These are phyloP conservation scores for Colletotrichum lupini DNA, from an alignment of 2,329 filamentous ascomycete genomes.

Conservation along the genomic window DNA sequence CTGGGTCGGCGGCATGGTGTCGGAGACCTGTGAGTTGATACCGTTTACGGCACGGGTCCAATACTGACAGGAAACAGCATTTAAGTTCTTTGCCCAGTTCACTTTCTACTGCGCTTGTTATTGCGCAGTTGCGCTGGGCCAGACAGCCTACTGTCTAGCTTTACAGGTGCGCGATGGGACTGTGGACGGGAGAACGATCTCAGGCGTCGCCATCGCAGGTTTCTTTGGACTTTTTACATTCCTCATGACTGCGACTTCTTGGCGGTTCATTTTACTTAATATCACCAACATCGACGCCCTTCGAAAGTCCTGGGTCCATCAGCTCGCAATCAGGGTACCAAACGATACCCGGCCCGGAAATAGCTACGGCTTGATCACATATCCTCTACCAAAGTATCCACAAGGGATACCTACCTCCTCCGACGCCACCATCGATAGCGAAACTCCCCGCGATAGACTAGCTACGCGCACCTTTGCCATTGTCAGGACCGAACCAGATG, in stretches of 20 bases:
- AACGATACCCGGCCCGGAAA: conserved; percentile 53
- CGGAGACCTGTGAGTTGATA: conserved; percentile 72
- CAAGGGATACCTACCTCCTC: conserved; percentile 24
- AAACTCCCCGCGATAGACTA: conserved; percentile 48
- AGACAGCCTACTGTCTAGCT: conserved; percentile 72
- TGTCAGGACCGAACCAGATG: conserved; percentile 75
- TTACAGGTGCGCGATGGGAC: conserved; percentile 58
- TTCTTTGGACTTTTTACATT: conserved; percentile 85
- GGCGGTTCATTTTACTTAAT: conserved; percentile 78
- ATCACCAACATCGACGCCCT: conserved; percentile 88
- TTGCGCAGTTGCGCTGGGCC: conserved; percentile 71
- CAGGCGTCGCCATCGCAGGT: conserved; percentile 71
- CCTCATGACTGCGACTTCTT: conserved; percentile 80
- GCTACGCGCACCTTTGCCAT: conserved; percentile 81
- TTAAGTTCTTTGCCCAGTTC: conserved; percentile 95
- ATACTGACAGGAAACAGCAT: conserved; percentile 58
- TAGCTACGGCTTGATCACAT: conserved; percentile 65
- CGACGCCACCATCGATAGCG: conserved; percentile 11
- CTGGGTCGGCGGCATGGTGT: conserved; percentile 94
- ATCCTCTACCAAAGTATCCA: conserved; percentile 59
- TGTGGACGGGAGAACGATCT: conserved; percentile 71
- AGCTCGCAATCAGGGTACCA: conserved; percentile 80
- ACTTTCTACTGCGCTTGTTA: conserved; percentile 77
- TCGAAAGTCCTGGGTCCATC: conserved; percentile 70
- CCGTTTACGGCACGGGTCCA: conserved; percentile 9